Evolutionary conservation across 345 rosid species (phyloP), one percentile per base, ranked within the genome.

Genomic region (Linum trigynum): DNA sequence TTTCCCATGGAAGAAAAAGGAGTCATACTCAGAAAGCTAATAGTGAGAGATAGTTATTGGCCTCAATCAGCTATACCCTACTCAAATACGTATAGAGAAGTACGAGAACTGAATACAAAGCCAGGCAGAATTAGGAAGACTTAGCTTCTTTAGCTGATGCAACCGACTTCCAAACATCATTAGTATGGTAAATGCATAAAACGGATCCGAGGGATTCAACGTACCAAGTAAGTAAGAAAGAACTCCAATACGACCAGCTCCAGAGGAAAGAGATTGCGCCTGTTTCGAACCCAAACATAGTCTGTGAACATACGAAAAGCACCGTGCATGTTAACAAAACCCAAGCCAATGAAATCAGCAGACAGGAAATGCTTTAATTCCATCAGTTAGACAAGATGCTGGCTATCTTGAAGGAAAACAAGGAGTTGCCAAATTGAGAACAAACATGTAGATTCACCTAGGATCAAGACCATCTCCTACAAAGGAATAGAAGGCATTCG

Each of bases 221-320:
- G 60, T 89, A 95, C 99, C 99, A 95, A 70, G 99, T 91, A 59
- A 89, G 99, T n/a, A 91, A 80, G 78, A 91, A 91, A 32, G 96
- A 87, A 75, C 96, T 88, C 99, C 99, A 95, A 76, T 95, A 95
- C 12, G 98, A 87, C 94, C 91, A 95, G 83, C 92, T 84, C 98
- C 99, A 95, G 66, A 89, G 81, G 82, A 95, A 86, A 60, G 98
- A 84, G 69, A 90, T 81, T 39, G 80, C 90, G 1, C 80, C 85
- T 64, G 78, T 84, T 62, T 79, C 76, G 60, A 79, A 78, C 69
- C 71, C 79, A 75, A 76, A 67, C 48, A 82, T 68, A 59, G 91
- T 81, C 94, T 84, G 83, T 55, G 53, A 11, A 74, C 1, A 64
- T 6, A 48, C 74, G 7, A 37, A 12, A 55, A 53, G 42, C 64